Evolutionary conservation across 2,329 filamentous ascomycete species (phyloP).

Genomic region (Moelleriella libera): DNA sequence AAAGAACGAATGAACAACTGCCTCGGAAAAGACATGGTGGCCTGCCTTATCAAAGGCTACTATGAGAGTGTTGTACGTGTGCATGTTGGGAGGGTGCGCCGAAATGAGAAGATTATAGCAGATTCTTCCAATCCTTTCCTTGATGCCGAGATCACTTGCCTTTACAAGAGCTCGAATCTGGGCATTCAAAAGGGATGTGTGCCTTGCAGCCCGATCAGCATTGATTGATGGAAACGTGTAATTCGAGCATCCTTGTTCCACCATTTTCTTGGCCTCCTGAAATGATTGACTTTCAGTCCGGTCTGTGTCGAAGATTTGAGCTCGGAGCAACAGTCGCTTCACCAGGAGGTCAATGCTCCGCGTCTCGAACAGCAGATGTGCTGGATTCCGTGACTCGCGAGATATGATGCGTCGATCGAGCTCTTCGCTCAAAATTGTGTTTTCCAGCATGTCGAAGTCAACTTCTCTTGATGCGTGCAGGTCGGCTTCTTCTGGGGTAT

Average conservation of each 20-base stretch:
- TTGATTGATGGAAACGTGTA: conserved; percentile 17
- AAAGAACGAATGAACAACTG: conserved; percentile 38
- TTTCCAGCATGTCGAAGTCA: conserved; percentile 17
- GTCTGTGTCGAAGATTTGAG: conserved; percentile 10
- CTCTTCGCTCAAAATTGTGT: conserved; percentile 15
- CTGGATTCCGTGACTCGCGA: conserved; percentile 10
- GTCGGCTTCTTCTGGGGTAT: conserved; percentile 9
- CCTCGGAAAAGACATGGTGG: conserved; percentile 33
- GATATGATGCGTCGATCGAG: conserved; percentile 6
- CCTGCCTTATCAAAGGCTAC: conserved; percentile 43
- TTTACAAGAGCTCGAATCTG: conserved; percentile 15
- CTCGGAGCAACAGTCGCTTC: conserved; percentile 15
- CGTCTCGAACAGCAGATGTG: conserved; percentile 14
- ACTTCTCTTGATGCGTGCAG: conserved; percentile 10
- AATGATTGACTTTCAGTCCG: conserved; percentile 12
- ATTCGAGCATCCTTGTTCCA: conserved; percentile 3
- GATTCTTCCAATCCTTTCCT: conserved; percentile 24
- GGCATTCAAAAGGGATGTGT: conserved; percentile 14
- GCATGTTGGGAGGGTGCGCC: conserved; percentile 45
- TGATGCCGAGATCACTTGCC: conserved; percentile 10
- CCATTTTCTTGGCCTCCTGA: conserved; percentile 13
- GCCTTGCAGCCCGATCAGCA: conserved; percentile 10
- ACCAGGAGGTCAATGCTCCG: conserved; percentile 13
- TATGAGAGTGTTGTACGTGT: conserved; percentile 59
- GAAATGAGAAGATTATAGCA: conserved; percentile 55